A percentile compares a stretch with the other conserved stretches of the same genome.
These are phyloP conservation scores for Fragaria vesca DNA, from an alignment of 306 rosid species.

Conservation along the genomic window DNA sequence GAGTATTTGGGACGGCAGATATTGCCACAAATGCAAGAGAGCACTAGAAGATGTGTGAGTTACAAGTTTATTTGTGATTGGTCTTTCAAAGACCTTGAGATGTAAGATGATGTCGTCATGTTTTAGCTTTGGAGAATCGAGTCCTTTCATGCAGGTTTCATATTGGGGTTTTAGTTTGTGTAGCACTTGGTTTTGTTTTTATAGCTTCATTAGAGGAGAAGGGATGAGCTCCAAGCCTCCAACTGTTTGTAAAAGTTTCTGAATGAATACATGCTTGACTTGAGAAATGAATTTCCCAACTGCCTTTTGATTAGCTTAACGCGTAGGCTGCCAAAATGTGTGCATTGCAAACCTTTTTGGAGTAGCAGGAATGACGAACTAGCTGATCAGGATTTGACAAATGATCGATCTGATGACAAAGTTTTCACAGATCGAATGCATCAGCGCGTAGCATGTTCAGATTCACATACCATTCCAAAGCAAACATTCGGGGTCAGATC, in stretches of 20 bases:
- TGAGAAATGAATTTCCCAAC: not conserved
- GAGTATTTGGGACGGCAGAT: not conserved
- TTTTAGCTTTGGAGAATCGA: not conserved
- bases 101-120: not conserved
- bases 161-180: not conserved
- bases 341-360: not conserved
- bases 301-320: not conserved
- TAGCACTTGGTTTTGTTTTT: not conserved
- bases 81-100: not conserved
- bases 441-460: not conserved
- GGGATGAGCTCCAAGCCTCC: not conserved
- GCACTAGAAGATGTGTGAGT: not conserved
- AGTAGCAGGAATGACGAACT: not conserved
- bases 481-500: not conserved
- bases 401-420: not conserved
- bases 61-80: not conserved
- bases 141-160: not conserved
- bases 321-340: not conserved
- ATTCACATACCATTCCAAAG: not conserved
- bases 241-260: not conserved
- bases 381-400: not conserved
- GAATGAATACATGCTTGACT: not conserved
- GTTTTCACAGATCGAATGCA: not conserved
- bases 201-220: not conserved
- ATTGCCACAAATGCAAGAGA: not conserved